phyloP scores from a whole-genome alignment of 2,329 filamentous ascomycete genomes.

The Teratosphaeria epicoccoides region DNA sequence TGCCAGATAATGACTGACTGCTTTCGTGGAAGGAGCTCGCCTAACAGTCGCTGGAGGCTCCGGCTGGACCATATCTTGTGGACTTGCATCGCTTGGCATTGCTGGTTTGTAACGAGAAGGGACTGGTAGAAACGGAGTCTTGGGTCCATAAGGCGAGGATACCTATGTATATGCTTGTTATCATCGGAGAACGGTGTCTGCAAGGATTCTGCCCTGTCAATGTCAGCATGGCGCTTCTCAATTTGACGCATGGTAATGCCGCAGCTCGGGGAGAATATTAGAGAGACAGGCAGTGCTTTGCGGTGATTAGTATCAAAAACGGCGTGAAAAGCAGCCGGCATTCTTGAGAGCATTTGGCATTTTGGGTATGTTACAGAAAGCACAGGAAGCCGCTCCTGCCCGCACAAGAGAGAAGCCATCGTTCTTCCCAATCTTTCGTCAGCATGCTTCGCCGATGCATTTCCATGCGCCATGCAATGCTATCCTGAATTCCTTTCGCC shows the following conservation, averaged over 20 bases:
- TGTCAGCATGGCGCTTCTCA: too few relatives aligned
- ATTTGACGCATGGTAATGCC: too few relatives aligned
- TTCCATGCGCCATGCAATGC: background rate
- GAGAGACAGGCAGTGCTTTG: too few relatives aligned
- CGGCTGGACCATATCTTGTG: background rate
- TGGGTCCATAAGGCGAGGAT: background rate
- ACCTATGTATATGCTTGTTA: background rate
- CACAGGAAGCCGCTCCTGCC: background rate
- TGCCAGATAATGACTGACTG: background rate
- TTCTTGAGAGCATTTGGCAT: background rate
- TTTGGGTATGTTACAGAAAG: background rate
- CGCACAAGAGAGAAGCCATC: background rate
- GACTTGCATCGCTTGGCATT: background rate
- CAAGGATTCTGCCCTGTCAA: background rate
- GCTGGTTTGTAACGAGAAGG: background rate
- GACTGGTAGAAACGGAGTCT: background rate
- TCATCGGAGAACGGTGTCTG: background rate
- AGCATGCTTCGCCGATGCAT: background rate
- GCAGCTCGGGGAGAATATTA: too few relatives aligned
- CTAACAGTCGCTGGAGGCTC: background rate
- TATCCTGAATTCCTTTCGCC: background rate
- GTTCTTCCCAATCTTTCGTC: background rate
- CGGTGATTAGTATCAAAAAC: too few relatives aligned
- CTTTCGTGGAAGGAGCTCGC: background rate
- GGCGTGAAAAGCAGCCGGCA: too few relatives aligned